These are phyloP conservation scores for Coniosporium tulheliwenetii DNA, from an alignment of 2,329 filamentous ascomycete species.

Conservation along the genomic window DNA sequence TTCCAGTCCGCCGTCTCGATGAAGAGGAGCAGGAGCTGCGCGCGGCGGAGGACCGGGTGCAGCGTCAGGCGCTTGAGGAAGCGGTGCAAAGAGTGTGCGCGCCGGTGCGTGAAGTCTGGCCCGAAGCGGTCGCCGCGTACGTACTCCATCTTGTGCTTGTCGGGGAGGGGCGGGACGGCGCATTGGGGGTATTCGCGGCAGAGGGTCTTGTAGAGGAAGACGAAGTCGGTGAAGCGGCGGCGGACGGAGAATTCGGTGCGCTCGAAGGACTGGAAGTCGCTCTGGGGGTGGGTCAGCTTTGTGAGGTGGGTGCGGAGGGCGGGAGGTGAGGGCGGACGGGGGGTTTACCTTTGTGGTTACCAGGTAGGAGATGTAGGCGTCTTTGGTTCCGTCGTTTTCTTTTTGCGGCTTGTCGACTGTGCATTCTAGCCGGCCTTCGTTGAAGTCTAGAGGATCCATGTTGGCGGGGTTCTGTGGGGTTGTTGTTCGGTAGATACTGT, in stretches of 20 bases:
- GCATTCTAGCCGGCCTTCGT: slow-evolving; percentile 64
- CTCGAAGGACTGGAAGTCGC: slow-evolving; percentile 87
- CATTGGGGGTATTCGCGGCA: slow-evolving; percentile 77
- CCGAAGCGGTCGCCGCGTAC: slow-evolving; percentile 93
- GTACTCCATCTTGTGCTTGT: slow-evolving; percentile 99
- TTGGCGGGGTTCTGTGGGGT: too few relatives aligned
- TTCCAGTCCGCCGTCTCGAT: slow-evolving; percentile 95
- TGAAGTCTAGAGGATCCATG: slow-evolving; percentile 4
- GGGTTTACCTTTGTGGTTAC: slow-evolving; percentile 85
- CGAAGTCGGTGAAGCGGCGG: slow-evolving; percentile 92
- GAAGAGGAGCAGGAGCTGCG: slow-evolving; percentile 71
- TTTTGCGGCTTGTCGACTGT: slow-evolving; percentile 72
- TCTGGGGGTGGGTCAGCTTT: slow-evolving; percentile 34
- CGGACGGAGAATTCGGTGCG: slow-evolving; percentile 65
- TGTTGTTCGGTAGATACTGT: too few relatives aligned
- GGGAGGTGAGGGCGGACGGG: slow-evolving; percentile 1
- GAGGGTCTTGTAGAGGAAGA: slow-evolving; percentile 87
- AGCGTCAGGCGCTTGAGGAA: slow-evolving; percentile 77
- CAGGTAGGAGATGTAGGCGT: slow-evolving; percentile 89
- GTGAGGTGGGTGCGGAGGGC: slow-evolving; percentile 1
- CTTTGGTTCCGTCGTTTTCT: slow-evolving; percentile 92
- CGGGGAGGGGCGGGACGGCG: slow-evolving; percentile 84
- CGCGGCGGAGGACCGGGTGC: slow-evolving; percentile 76
- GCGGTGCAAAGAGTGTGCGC: slow-evolving; percentile 79
- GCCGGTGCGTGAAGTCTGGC: slow-evolving; percentile 74